Evolutionary conservation across 352 stramenopile genomes (phyloP), one percentile per base, ranked within the genome.

Genomic region (Phytopythium boreale): DNA sequence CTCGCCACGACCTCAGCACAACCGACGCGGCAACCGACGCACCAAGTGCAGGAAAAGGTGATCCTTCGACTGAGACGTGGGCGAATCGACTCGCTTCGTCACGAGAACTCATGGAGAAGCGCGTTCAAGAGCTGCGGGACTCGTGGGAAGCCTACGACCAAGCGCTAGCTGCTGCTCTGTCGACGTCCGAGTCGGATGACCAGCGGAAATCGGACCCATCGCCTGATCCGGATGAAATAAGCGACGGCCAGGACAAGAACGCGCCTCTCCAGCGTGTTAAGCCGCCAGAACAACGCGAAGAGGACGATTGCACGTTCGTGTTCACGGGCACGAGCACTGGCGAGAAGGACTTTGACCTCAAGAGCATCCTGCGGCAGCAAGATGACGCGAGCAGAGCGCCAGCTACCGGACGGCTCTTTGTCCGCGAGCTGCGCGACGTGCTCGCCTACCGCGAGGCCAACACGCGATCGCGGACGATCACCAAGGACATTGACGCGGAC

Each of bases 281-380:
- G 26, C 5, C 24, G 15, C 15, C 26, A 31, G 17, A 49, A 24
- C 24, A 20, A 4, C 34, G 14, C 10, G 22, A 49, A 64, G 59
- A 77, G n/a, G 47, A 61, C 37, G 58, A 72, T 20, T 80, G 63
- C 55, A 79, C 82, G 53, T 55, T 87, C 53, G 72, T 92, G 19
- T 92, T 90, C 60, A 90, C 79, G 22, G 83, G 79, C n/a, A 92
- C 83, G 24, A 92, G 83, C 60, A 92, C 76, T 3, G 83, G 80
- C 47, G 79, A 92, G 49, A 73, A 74, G 26, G 80, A 72, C 26
- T 89, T 92, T 46, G 83, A 92, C 57, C 68, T 92, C 26, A 58
- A 77, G 47, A 68, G 65, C 31, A 64, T 82, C 12, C 51, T 88
- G n/a, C 61, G 66, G 26, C 74, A 79, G 26, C 79, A 76, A 24